Evolutionary conservation across 2,329 filamentous ascomycete species (phyloP).

Genomic region (Cytospora mali): DNA sequence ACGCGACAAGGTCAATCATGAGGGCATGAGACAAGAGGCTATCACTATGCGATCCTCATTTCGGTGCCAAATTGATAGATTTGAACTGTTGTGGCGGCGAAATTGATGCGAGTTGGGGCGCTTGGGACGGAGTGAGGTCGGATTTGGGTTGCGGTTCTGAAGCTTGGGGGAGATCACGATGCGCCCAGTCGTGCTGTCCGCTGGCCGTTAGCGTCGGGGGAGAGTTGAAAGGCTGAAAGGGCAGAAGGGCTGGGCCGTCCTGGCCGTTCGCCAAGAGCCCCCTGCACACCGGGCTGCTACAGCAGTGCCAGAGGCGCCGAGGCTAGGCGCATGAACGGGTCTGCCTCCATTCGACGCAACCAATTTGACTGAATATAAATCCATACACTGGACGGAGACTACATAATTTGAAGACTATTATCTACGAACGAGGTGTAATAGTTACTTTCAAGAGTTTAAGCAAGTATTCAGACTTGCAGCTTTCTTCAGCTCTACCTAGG

Average conservation of each 20-base stretch:
- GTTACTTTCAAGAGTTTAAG: no score
- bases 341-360: no score
- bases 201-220: background rate
- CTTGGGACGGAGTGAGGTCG: constrained; percentile 34
- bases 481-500: no score
- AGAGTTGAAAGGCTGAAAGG: background rate
- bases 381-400: no score
- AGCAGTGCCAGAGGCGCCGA: background rate
- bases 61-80: constrained; percentile 47
- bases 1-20: constrained; percentile 42
- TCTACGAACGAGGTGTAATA: no score
- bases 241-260: constrained; percentile 1
- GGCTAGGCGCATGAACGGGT: background rate
- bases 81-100: constrained; percentile 43
- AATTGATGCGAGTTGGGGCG: constrained; percentile 44
- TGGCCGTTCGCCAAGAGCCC: no score
- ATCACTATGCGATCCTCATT: constrained; percentile 46
- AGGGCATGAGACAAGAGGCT: constrained; percentile 44
- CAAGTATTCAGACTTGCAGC: no score
- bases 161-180: constrained; percentile 40
- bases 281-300: background rate
- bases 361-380: no score
- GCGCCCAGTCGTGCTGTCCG: constrained; percentile 8
- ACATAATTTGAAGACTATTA: background rate
- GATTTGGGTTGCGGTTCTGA: constrained; percentile 34